These are phyloP conservation scores for Lentinula detonsa DNA, from an alignment of 768 basidiomycete genomes.

Conservation along the genomic window DNA sequence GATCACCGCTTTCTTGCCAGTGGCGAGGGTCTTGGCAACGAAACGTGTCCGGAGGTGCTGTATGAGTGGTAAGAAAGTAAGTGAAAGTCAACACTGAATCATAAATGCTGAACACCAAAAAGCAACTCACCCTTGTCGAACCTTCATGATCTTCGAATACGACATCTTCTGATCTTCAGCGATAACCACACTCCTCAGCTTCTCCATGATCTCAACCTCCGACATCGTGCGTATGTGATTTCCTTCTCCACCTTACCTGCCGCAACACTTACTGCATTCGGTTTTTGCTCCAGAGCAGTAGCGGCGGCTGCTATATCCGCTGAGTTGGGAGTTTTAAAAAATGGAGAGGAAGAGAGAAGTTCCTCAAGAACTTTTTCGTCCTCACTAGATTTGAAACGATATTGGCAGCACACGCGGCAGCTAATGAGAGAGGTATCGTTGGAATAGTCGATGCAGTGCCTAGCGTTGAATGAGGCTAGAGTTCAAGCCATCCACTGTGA, in stretches of 20 bases:
- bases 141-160: conserved; percentile 98
- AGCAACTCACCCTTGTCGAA: conserved; percentile 87
- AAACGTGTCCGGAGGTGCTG: conserved; percentile 96
- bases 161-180: conserved; percentile 83
- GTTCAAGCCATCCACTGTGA: not conserved
- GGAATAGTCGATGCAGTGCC: conserved; percentile 33
- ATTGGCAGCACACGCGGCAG: conserved; percentile 58
- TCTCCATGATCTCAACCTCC: conserved; percentile 98
- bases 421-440: conserved; percentile 31
- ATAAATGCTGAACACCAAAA: conserved; percentile 7
- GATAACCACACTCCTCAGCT: conserved; percentile 82
- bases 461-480: conserved; percentile 70
- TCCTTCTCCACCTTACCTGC: conserved; percentile 66
- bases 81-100: not conserved
- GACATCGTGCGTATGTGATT: conserved; percentile 95
- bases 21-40: conserved; percentile 85
- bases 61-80: not conserved
- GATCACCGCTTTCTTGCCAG: conserved; percentile 88
- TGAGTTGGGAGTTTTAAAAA: conserved; percentile 35
- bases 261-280: not conserved
- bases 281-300: conserved; percentile 53
- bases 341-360: not conserved
- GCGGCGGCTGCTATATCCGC: conserved; percentile 57
- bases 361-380: not conserved
- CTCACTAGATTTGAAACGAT: conserved; percentile 41